phyloP scores from a whole-genome alignment of 352 stramenopile genomes.

The Globisporangium uncinulatum region DNA sequence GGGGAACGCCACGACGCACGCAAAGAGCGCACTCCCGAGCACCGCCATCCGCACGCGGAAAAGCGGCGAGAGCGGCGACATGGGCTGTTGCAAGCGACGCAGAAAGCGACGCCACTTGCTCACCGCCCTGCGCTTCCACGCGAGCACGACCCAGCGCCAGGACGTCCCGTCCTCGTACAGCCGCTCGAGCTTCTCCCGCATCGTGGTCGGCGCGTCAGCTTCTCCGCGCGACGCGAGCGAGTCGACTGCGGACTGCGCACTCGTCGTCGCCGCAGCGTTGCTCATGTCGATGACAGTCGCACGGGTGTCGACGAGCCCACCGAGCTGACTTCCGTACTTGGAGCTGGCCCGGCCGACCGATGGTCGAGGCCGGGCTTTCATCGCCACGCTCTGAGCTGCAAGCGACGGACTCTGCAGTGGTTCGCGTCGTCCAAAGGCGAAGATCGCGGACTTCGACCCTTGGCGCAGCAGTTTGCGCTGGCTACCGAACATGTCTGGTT shows the following conservation, averaged over 20 bases:
- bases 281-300: background rate
- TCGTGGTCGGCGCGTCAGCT: background rate
- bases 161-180: background rate
- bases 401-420: background rate
- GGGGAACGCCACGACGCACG: constrained; percentile 4
- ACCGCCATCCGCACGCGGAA: background rate
- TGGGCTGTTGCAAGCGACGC: background rate
- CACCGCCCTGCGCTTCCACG: background rate
- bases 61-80: background rate
- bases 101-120: background rate
- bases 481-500: background rate
- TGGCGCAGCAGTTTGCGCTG: background rate
- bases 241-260: background rate
- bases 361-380: background rate
- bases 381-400: background rate
- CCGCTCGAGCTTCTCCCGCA: background rate
- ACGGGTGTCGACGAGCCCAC: background rate
- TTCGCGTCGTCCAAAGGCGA: background rate
- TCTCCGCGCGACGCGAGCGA: background rate
- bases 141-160: constrained; percentile 1
- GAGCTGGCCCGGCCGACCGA: background rate
- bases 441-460: background rate
- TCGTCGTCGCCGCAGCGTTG: background rate
- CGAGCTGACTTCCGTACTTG: background rate
- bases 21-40: background rate